Evolutionary conservation across 108 stramenopile genomes (phyloP).

Genomic region (Nitzschia sp.): DNA sequence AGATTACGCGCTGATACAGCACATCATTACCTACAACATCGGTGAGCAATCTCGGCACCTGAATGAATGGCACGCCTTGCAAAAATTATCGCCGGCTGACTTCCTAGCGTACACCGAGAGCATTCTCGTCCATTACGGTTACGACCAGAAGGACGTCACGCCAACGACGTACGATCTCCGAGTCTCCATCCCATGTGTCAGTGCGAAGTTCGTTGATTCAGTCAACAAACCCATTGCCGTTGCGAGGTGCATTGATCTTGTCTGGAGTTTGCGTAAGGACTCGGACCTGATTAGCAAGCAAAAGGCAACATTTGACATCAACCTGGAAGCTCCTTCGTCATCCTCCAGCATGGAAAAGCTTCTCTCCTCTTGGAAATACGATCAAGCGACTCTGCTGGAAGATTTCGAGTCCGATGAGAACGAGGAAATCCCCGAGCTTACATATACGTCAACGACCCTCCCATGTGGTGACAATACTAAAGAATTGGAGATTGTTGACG

Average conservation of each 20-base stretch:
- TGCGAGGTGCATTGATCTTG: conserved; percentile 36
- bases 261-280: conserved; percentile 48
- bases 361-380: conserved; percentile 38
- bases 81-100: conserved; percentile 35
- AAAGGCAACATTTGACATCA: conserved; percentile 36
- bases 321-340: conserved; percentile 15
- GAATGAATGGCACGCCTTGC: conserved; percentile 62
- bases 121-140: conserved; percentile 67
- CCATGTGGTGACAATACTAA: conserved; percentile 58
- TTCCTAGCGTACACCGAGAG: conserved; percentile 35
- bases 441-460: conserved; percentile 56
- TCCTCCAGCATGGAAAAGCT: conserved; percentile 17
- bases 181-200: conserved; percentile 30
- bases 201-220: conserved; percentile 20
- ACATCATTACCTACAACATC: conserved; percentile 64
- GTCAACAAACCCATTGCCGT: conserved; percentile 24
- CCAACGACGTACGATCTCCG: conserved; percentile 66
- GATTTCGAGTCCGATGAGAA: not conserved
- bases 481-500: conserved; percentile 49
- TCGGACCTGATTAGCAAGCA: conserved; percentile 44
- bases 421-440: conserved; percentile 29
- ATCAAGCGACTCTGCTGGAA: conserved; percentile 13
- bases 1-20: conserved; percentile 66
- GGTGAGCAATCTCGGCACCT: conserved; percentile 68
- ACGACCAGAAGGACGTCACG: conserved; percentile 76